Evolutionary conservation across 208 protist species (phyloP).

Genomic region (Acanthamoeba healyi): DNA sequence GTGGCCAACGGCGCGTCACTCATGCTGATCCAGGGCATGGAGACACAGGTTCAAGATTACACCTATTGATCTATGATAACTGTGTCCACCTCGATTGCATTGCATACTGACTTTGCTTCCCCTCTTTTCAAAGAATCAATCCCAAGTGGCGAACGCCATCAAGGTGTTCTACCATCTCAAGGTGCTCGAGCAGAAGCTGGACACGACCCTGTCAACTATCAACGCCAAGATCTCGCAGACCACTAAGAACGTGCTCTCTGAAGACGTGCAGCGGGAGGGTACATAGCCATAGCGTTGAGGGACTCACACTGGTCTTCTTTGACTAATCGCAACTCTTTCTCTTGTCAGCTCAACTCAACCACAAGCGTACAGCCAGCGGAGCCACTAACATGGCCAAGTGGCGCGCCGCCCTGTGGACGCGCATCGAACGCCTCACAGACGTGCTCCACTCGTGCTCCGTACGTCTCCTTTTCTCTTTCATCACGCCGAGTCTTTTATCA

Average conservation of each 20-base stretch:
- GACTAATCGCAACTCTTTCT: too few species aligned
- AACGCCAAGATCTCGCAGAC: constrained; percentile 53
- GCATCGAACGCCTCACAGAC: constrained; percentile 70
- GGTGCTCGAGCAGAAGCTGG: constrained; percentile 58
- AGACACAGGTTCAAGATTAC: too few species aligned
- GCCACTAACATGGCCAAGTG: not conserved
- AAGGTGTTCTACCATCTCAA: constrained; percentile 83
- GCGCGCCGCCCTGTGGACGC: constrained; percentile 45
- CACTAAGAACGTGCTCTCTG: constrained; percentile 30
- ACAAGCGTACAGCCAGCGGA: not conserved
- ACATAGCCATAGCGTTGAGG: too few species aligned
- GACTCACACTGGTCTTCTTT: too few species aligned
- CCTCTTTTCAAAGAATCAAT: too few species aligned
- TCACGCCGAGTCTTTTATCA: too few species aligned
- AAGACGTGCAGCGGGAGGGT: not conserved
- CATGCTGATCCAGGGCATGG: constrained; percentile 79
- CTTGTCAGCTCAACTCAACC: not conserved
- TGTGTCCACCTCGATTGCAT: too few species aligned
- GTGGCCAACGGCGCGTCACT: constrained; percentile 72
- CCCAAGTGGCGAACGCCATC: constrained; percentile 73
- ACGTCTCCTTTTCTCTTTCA: too few species aligned
- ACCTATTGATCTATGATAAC: too few species aligned
- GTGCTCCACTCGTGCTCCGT: constrained; percentile 70
- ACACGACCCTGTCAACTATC: not conserved
- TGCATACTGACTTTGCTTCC: too few species aligned